Percentiles rank a stretch among this genome's conserved stretches.
Evolutionary conservation across 2,329 filamentous ascomycete species (phyloP).

Genomic region (Hypoxylon sp.): DNA sequence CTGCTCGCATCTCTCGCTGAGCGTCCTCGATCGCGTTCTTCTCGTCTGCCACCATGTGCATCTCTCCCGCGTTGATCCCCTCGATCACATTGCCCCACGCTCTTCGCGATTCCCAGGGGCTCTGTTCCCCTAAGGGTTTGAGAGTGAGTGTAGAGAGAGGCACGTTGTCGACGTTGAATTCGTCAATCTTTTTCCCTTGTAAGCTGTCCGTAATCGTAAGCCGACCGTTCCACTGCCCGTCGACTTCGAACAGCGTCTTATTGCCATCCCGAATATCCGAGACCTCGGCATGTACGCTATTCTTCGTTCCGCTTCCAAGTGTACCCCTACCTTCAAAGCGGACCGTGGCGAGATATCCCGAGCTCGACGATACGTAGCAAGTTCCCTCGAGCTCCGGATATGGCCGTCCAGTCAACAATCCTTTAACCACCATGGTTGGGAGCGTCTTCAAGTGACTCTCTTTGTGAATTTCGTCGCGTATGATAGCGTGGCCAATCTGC

Average conservation of each 20-base stretch:
- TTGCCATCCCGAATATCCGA: constrained; percentile 23
- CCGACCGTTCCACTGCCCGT: constrained; percentile 40
- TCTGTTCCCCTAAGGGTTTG: constrained; percentile 26
- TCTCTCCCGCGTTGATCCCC: constrained; percentile 31
- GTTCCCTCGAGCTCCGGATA: constrained; percentile 41
- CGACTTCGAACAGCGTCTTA: constrained; percentile 40
- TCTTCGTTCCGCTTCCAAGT: constrained; percentile 27
- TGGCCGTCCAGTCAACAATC: constrained; percentile 32
- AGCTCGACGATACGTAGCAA: constrained; percentile 41
- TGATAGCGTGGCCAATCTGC: constrained; percentile 39
- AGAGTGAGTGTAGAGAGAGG: constrained; percentile 22
- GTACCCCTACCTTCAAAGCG: constrained; percentile 34
- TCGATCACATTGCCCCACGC: constrained; percentile 35
- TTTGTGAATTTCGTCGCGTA: constrained; percentile 46
- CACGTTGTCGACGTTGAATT: constrained; percentile 34
- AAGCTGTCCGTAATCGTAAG: constrained; percentile 35
- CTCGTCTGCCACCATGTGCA: constrained; percentile 19
- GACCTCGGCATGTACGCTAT: constrained; percentile 39
- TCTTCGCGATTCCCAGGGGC: constrained; percentile 39
- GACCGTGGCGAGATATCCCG: constrained; percentile 40
- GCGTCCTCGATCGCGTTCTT: constrained; percentile 38
- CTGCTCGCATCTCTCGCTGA: constrained; percentile 37
- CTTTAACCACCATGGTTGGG: constrained; percentile 38
- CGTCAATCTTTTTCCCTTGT: constrained; percentile 21
- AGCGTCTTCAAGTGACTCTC: constrained; percentile 43